Evolutionary conservation across 805 yeast species (phyloP), one percentile per base, ranked within the genome.

Genomic region (Candida insectorum): DNA sequence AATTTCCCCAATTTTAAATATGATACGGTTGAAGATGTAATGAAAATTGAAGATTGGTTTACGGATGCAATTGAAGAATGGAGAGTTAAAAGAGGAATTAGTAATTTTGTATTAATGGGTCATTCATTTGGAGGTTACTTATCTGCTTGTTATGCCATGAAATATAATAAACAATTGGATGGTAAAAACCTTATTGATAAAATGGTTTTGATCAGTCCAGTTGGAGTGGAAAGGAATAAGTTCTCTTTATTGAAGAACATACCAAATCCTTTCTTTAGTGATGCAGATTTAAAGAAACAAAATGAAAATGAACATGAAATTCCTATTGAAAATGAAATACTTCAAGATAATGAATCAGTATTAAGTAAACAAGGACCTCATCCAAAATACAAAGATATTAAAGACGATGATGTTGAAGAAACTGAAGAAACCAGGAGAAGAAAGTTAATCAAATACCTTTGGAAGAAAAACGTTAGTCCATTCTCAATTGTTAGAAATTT

Each of bases 381-480:
- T 6, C 44, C 47, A 2, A 37, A 43, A 9, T 43, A 43, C 28
- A 16, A 30, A 21, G 17, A 37, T 13, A 26, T 43, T 4, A 42
- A 30, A 6, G 34, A 26, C 5, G 34, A 33, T 6, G 31, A 39
- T 16, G 12, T 27, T 4, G 30, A 27, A 10, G 28, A 27, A n/a
- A 19, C 40, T 20, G 48, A 41, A 16, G 47, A 41, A 24, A 31
- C 48, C 3, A 48, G 52, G 22, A 39, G 47, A 26, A 59, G 64
- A 6, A 61, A 52, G 35, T 29, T 63, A 5, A 32, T 75, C 22
- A 54, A 55, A 2, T 60, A 52, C 34, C 34, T 78, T 31, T 80
- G 87, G 87, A 62, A 64, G 12, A 52, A 52, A 12, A 66, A 80
- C 45, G 49, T 58, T 14, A 77, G 85, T 1, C 84, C 85, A 0